Percentiles rank a stretch among this genome's conserved stretches.
Evolutionary conservation across 2,329 filamentous ascomycete species (phyloP).

Genomic region (Epichloe glyceriae): DNA sequence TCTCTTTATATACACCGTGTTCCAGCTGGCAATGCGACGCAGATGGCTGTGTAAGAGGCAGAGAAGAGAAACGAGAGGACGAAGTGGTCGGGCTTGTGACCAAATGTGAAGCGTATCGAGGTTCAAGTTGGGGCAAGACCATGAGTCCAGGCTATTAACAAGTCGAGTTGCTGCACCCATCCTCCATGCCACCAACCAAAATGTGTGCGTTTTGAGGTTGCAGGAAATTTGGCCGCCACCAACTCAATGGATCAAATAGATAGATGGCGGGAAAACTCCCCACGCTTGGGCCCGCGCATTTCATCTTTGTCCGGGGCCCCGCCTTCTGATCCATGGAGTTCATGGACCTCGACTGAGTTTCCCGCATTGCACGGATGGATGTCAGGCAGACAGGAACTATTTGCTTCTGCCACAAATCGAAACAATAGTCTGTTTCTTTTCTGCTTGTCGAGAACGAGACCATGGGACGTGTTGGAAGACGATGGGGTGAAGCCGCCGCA

Average conservation of each 20-base stretch:
- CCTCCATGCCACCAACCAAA: too few species aligned
- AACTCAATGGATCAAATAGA: neutral
- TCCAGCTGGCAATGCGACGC: neutral
- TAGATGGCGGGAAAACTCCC: too few species aligned
- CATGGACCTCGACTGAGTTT: neutral
- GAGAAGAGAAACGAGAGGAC: neutral
- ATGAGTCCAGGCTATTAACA: neutral
- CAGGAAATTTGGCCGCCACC: slow-evolving; percentile 1
- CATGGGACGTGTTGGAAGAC: too few species aligned
- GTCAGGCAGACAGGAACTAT: neutral
- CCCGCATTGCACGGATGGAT: neutral
- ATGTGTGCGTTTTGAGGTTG: neutral
- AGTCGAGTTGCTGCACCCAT: too few species aligned
- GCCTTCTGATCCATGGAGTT: neutral
- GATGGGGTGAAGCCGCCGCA: neutral
- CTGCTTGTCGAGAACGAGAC: too few species aligned
- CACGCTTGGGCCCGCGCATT: too few species aligned
- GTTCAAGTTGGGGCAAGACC: neutral
- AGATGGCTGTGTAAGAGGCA: too few species aligned
- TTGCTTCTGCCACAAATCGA: too few species aligned
- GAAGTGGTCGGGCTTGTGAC: neutral
- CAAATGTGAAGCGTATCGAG: neutral
- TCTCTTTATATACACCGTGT: neutral
- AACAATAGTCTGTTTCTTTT: too few species aligned
- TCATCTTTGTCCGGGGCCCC: neutral